phyloP scores from a whole-genome alignment of 2,329 filamentous ascomycete genomes.

The Exophiala lecanii-corni region DNA sequence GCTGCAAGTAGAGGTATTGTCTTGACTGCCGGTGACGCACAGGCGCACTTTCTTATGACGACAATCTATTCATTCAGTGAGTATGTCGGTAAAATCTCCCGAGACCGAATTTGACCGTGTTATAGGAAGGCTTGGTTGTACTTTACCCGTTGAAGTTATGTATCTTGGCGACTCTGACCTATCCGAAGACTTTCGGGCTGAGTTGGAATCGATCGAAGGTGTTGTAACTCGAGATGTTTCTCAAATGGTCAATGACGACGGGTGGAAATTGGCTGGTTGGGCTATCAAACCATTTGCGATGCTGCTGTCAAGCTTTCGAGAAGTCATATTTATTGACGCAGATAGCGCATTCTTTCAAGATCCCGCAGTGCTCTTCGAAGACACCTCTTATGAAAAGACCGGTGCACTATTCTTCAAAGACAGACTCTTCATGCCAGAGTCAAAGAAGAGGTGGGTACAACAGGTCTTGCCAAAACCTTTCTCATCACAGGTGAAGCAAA shows the following conservation, averaged over 20 bases:
- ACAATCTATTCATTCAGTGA: conserved; percentile 32
- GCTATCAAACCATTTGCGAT: conserved; percentile 46
- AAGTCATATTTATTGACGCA: conserved; percentile 46
- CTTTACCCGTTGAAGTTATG: conserved; percentile 27
- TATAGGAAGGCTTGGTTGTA: conserved; percentile 23
- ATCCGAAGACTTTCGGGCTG: conserved; percentile 39
- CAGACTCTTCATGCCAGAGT: conserved; percentile 38
- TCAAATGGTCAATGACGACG: conserved; percentile 43
- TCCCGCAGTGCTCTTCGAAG: conserved; percentile 39
- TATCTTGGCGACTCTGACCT: conserved; percentile 42
- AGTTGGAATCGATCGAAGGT: conserved; percentile 40
- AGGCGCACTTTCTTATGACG: conserved; percentile 42
- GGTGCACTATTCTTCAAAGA: conserved; percentile 47
- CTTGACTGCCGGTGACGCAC: conserved; percentile 42
- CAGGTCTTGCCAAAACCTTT: conserved; percentile 42
- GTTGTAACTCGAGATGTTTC: conserved; percentile 43
- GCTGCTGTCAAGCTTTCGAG: conserved; percentile 44
- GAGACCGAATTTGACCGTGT: background rate
- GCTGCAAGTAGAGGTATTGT: conserved; percentile 42
- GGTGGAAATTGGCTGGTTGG: conserved; percentile 44
- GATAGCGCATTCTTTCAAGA: conserved; percentile 43
- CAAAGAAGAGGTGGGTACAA: conserved; percentile 37
- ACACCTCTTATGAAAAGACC: conserved; percentile 38
- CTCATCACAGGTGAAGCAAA: conserved; percentile 36
- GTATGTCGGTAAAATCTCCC: background rate